These are phyloP conservation scores for Cladosporium sp. DNA, from an alignment of 2,329 filamentous ascomycete genomes.

Conservation along the genomic window DNA sequence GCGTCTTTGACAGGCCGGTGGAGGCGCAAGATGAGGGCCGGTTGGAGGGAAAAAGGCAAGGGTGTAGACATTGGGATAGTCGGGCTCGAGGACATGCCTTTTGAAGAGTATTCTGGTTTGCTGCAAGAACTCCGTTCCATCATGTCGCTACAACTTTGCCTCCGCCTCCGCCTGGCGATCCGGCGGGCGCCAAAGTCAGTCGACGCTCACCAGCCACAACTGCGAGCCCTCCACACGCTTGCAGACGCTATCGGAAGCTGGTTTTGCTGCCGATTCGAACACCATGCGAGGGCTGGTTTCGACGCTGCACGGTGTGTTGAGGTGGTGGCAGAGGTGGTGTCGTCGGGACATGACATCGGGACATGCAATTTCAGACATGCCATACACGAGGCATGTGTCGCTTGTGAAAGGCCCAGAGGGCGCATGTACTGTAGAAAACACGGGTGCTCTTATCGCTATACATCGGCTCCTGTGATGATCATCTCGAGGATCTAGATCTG, in stretches of 20 bases:
- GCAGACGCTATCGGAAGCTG: neutral
- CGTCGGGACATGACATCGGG: neutral
- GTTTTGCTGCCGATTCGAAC: neutral
- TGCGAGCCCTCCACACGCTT: neutral
- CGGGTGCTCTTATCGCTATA: neutral
- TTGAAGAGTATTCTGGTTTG: neutral
- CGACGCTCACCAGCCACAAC: neutral
- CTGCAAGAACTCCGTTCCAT: neutral
- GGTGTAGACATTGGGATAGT: neutral
- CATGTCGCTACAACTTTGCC: neutral
- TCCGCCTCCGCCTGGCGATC: neutral
- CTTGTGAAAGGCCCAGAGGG: neutral
- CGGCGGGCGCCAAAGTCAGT: neutral
- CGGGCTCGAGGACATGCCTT: neutral
- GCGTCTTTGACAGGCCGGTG: neutral
- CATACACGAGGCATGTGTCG: neutral
- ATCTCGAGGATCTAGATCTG: neutral
- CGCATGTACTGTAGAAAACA: neutral
- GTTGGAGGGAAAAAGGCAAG: neutral
- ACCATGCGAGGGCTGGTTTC: neutral
- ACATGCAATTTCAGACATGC: neutral
- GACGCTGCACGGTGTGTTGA: neutral
- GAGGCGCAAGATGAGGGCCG: neutral
- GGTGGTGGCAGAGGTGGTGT: neutral
- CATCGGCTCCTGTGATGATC: neutral